Evolutionary conservation across 2,329 filamentous ascomycete genomes (phyloP).

Genomic region (Neonectria neomacrospora): DNA sequence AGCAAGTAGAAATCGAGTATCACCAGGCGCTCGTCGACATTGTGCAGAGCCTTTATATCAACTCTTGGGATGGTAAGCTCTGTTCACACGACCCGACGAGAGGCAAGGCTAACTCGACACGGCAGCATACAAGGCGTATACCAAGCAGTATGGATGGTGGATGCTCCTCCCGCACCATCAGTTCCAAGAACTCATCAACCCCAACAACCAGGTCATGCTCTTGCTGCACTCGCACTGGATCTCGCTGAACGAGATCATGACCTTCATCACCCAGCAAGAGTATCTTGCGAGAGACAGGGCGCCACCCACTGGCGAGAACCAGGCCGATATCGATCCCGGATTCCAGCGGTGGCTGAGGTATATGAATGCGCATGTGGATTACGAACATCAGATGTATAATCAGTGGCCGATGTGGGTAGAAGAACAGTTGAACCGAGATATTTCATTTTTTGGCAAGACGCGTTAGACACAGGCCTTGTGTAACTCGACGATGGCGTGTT

Average conservation of each 20-base stretch:
- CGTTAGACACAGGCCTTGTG: neutral
- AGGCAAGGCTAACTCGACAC: slow-evolving; percentile 12
- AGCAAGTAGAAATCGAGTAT: slow-evolving; percentile 59
- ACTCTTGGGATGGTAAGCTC: slow-evolving; percentile 62
- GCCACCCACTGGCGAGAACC: slow-evolving; percentile 38
- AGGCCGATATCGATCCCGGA: slow-evolving; percentile 52
- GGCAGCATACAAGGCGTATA: slow-evolving; percentile 62
- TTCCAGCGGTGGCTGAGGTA: slow-evolving; percentile 62
- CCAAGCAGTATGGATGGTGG: slow-evolving; percentile 66
- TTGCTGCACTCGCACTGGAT: slow-evolving; percentile 67
- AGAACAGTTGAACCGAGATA: slow-evolving; percentile 58
- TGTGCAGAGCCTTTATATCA: slow-evolving; percentile 62
- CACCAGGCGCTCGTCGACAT: slow-evolving; percentile 58
- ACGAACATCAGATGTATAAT: slow-evolving; percentile 59
- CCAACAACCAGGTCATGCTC: slow-evolving; percentile 57
- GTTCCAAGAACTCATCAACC: slow-evolving; percentile 63
- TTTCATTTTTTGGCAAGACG: slow-evolving; percentile 57
- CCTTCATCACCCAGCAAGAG: slow-evolving; percentile 58
- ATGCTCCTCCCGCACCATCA: slow-evolving; percentile 65
- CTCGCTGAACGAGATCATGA: slow-evolving; percentile 65
- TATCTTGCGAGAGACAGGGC: slow-evolving; percentile 46
- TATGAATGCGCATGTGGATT: slow-evolving; percentile 60
- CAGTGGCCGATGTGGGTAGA: slow-evolving; percentile 67
- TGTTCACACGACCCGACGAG: neutral
- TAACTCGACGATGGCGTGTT: neutral